phyloP scores from a whole-genome alignment of 768 basidiomycete species.

The Suillus subaureus region DNA sequence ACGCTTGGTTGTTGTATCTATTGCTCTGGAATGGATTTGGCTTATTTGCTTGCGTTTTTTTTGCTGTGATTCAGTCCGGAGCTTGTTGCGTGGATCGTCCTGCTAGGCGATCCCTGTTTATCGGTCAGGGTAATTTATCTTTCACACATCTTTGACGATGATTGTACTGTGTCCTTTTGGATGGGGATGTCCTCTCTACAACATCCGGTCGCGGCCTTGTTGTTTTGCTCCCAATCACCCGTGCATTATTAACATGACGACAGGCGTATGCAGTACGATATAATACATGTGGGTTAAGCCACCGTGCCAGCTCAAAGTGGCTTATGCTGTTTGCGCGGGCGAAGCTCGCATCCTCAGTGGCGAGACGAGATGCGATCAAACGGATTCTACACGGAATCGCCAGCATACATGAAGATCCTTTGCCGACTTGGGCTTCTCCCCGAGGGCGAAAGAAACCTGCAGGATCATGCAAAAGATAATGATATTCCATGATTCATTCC shows the following conservation, averaged over 20 bases:
- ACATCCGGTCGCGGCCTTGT: not conserved
- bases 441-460: not conserved
- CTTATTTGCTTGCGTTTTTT: not conserved
- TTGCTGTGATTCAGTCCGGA: not conserved
- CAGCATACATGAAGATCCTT: not conserved
- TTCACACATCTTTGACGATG: not conserved
- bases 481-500: slow-evolving; percentile 4
- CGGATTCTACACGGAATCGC: not conserved
- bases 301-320: not conserved
- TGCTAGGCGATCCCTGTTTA: not conserved
- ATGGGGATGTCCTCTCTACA: not conserved
- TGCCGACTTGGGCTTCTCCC: not conserved
- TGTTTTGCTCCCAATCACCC: not conserved
- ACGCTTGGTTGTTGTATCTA: not conserved
- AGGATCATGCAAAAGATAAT: not conserved
- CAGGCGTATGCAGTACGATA: not conserved
- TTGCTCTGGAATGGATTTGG: not conserved
- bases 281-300: not conserved
- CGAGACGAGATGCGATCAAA: not conserved
- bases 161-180: not conserved
- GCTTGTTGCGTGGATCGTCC: not conserved
- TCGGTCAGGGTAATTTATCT: not conserved
- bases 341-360: not conserved
- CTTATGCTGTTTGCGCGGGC: not conserved
- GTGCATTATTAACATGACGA: not conserved